phyloP scores from a whole-genome alignment of 306 rosid species.

The Prinsepia uniflora region DNA sequence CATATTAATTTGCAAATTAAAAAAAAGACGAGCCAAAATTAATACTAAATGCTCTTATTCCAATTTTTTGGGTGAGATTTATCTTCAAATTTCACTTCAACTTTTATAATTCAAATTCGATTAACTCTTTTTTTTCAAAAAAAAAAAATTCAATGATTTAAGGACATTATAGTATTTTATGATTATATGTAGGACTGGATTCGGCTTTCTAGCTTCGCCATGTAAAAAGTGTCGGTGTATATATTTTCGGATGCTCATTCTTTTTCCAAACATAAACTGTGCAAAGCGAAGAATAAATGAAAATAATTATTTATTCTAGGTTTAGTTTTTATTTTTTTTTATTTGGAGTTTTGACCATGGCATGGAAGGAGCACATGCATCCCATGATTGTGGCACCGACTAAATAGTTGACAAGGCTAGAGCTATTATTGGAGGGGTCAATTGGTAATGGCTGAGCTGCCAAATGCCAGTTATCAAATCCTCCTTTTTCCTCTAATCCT shows the following conservation, averaged over 20 bases:
- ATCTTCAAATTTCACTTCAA: too few relatives aligned
- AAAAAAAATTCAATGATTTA: not conserved
- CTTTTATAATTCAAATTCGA: too few relatives aligned
- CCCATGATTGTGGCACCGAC: conserved; percentile 21
- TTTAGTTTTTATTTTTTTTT: not conserved
- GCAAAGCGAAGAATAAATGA: not conserved
- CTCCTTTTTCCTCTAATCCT: not conserved
- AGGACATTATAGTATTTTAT: not conserved
- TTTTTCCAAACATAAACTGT: not conserved
- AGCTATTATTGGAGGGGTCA: not conserved
- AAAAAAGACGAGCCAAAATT: too few relatives aligned
- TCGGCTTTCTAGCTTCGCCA: not conserved
- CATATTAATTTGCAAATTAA: too few relatives aligned
- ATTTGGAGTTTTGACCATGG: conserved; percentile 8
- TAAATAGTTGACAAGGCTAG: not conserved
- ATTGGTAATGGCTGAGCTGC: conserved; percentile 18
- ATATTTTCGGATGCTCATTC: not conserved
- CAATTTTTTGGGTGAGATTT: too few relatives aligned
- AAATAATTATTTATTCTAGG: not conserved
- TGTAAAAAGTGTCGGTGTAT: conserved; percentile 2
- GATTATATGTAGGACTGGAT: not conserved
- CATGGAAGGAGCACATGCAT: conserved; percentile 1
- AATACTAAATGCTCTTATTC: too few relatives aligned
- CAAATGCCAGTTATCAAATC: not conserved
- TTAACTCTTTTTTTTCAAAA: too few relatives aligned